Percentiles rank a stretch among this genome's conserved stretches.
These are phyloP conservation scores for Elsinoe arachidis DNA, from an alignment of 2,329 filamentous ascomycete species.

Conservation along the genomic window DNA sequence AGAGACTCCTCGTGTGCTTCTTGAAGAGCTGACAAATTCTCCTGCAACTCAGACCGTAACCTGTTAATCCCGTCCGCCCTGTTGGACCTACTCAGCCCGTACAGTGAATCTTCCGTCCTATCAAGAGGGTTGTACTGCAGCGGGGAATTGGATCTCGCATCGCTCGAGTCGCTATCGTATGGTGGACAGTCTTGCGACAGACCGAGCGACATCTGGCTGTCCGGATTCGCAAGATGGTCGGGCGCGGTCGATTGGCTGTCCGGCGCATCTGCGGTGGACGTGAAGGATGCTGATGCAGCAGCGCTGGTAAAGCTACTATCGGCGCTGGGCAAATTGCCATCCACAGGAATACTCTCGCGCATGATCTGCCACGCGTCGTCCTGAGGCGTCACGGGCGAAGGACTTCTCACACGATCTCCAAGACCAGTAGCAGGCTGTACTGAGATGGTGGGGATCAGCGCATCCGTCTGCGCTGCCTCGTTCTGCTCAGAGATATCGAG, in stretches of 20 bases:
- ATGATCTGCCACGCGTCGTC: conserved; percentile 69
- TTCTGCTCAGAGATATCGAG: conserved; percentile 7
- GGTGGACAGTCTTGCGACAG: conserved; percentile 17
- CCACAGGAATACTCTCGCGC: conserved; percentile 68
- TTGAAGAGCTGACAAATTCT: neutral
- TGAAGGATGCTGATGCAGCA: conserved; percentile 43
- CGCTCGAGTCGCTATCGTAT: conserved; percentile 42
- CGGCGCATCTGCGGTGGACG: conserved; percentile 26
- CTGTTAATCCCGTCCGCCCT: neutral
- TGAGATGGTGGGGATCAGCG: neutral
- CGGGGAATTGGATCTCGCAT: conserved; percentile 21
- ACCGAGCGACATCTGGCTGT: conserved; percentile 27
- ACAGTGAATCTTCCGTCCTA: no score
- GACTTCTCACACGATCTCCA: conserved; percentile 73
- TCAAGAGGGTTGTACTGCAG: neutral
- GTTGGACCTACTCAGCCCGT: no score
- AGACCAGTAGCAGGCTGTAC: conserved; percentile 44
- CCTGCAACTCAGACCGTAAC: neutral
- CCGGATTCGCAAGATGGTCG: conserved; percentile 16
- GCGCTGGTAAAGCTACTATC: conserved; percentile 74
- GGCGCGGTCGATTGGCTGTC: conserved; percentile 30
- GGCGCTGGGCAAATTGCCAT: conserved; percentile 68
- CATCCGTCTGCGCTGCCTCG: neutral
- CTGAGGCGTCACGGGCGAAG: conserved; percentile 54
- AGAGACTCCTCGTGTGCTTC: neutral